A percentile compares a stretch with the other conserved stretches of the same genome.
These are phyloP conservation scores for Bathelium albidoporum DNA, from an alignment of 495 filamentous ascomycete genomes.

Conservation along the genomic window DNA sequence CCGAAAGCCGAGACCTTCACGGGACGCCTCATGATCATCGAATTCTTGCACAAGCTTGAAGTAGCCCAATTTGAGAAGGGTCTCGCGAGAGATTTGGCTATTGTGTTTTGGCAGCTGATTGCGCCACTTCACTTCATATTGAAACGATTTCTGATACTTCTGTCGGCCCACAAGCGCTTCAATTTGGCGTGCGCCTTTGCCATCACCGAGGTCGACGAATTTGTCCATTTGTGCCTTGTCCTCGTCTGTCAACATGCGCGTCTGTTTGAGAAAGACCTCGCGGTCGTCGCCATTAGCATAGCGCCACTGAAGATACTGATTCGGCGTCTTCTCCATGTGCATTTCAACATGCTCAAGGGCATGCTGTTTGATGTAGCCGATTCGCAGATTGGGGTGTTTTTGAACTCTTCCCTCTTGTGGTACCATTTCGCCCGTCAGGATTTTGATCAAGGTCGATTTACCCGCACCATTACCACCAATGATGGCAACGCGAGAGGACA, in stretches of 20 bases:
- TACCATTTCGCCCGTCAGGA: constrained; percentile 90
- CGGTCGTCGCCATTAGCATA: constrained; percentile 95
- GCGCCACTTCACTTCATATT: constrained; percentile 97
- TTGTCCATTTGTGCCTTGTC: constrained; percentile 89
- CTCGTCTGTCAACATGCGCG: constrained; percentile 72
- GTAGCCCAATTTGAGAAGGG: constrained; percentile 73
- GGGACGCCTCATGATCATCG: constrained; percentile 94
- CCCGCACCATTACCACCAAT: constrained; percentile 97
- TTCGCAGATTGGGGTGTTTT: constrained; percentile 97
- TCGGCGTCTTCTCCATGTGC: constrained; percentile 98
- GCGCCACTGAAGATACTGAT: constrained; percentile 97
- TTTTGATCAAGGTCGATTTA: constrained; percentile 96
- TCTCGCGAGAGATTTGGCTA: constrained; percentile 85
- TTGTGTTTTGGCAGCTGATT: constrained; percentile 84
- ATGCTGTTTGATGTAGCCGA: constrained; percentile 99
- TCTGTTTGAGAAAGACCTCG: constrained; percentile 96
- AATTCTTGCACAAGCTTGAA: constrained; percentile 93
- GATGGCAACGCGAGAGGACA: constrained; percentile 89
- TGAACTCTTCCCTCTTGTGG: constrained; percentile 83
- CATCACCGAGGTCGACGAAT: constrained; percentile 70
- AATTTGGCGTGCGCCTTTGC: constrained; percentile 64
- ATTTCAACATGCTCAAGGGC: constrained; percentile 98
- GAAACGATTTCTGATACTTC: constrained; percentile 98
- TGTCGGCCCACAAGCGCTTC: constrained; percentile 90
- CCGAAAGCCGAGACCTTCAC: constrained; percentile 93